These are phyloP conservation scores for Fusarium irregulare DNA, from an alignment of 2,329 filamentous ascomycete genomes.

Conservation along the genomic window DNA sequence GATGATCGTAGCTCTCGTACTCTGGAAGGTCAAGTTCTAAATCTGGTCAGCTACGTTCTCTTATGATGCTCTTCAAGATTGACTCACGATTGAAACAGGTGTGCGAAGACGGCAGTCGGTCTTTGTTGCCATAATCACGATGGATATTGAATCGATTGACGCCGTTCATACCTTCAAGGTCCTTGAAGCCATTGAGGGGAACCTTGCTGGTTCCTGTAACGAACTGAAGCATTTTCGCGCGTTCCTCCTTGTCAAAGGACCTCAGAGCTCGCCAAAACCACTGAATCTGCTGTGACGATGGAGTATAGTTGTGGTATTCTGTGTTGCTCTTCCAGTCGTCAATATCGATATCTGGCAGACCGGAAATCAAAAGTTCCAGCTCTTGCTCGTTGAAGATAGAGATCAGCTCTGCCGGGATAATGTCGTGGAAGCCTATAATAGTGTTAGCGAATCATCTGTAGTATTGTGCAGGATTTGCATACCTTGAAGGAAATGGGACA, in stretches of 20 bases:
- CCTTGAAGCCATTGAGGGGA: slow-evolving; percentile 97
- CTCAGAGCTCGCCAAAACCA: slow-evolving; percentile 99
- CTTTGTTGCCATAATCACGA: slow-evolving; percentile 95
- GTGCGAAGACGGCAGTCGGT: slow-evolving; percentile 93
- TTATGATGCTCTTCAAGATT: slow-evolving; percentile 48
- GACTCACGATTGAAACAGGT: slow-evolving; percentile 99
- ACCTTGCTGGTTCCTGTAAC: slow-evolving; percentile 99
- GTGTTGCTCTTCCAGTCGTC: slow-evolving; percentile 99
- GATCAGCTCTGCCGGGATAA: slow-evolving; percentile 92
- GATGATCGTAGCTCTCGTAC: slow-evolving; percentile 93
- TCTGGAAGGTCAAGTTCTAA: slow-evolving; percentile 96
- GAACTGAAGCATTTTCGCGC: slow-evolving; percentile 95
- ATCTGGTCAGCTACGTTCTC: slow-evolving; percentile 48
- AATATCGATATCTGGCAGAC: slow-evolving; percentile 94
- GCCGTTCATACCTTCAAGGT: slow-evolving; percentile 99
- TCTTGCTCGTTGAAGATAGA: slow-evolving; percentile 99
- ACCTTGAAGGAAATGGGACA: slow-evolving; percentile 91
- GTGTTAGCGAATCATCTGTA: slow-evolving; percentile 9
- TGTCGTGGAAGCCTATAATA: slow-evolving; percentile 89
- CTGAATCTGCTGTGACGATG: slow-evolving; percentile 94
- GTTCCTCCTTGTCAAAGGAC: slow-evolving; percentile 98
- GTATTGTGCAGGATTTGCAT: slow-evolving; percentile 45
- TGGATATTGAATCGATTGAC: slow-evolving; percentile 99
- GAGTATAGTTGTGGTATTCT: slow-evolving; percentile 97
- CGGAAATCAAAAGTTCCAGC: slow-evolving; percentile 94